Conservation (phyloP, 768 basidiomycete genomes). For the Psilocybe azurescens region DNA sequence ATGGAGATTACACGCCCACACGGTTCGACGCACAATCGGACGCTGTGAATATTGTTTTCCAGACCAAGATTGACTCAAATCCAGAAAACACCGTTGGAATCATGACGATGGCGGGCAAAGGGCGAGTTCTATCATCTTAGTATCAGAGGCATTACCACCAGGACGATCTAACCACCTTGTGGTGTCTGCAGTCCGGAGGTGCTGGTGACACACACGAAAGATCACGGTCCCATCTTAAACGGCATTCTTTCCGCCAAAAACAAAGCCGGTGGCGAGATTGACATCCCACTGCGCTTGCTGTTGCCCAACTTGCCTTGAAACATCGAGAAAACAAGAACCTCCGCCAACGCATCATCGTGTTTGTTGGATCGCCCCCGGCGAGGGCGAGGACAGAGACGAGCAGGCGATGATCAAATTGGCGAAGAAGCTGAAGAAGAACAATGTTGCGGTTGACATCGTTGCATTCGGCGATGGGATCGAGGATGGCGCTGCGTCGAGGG, state of each 20-base stretch:
- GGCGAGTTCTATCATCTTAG: slow-evolving; percentile 52
- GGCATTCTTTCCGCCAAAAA: slow-evolving; percentile 74
- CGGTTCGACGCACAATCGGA: slow-evolving; percentile 92
- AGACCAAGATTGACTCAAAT: slow-evolving; percentile 93
- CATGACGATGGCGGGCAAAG: slow-evolving; percentile 98
- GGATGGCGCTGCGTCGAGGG: slow-evolving; percentile 58
- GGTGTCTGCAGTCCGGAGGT: slow-evolving; percentile 78
- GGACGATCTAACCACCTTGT: not conserved
- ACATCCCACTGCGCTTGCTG: slow-evolving; percentile 89
- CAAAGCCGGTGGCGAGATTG: slow-evolving; percentile 81
- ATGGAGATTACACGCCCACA: slow-evolving; percentile 88
- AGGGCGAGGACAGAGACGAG: slow-evolving; percentile 72
- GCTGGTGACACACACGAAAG: slow-evolving; percentile 94
- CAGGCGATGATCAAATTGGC: slow-evolving; percentile 86
- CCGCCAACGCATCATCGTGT: slow-evolving; percentile 93
- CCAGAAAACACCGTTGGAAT: slow-evolving; percentile 97
- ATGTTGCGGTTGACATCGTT: slow-evolving; percentile 92
- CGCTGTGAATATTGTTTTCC: slow-evolving; percentile 88
- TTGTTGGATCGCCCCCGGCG: slow-evolving; percentile 87
- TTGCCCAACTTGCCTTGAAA: slow-evolving; percentile 96
- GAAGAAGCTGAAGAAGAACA: slow-evolving; percentile 99
- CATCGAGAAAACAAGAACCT: slow-evolving; percentile 99
- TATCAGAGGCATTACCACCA: not conserved
- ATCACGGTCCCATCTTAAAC: slow-evolving; percentile 88
- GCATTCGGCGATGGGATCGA: slow-evolving; percentile 91